Percentiles rank a stretch among this genome's conserved stretches.
phyloP scores from a whole-genome alignment of 352 stramenopile genomes.

The Globisporangium viniferum region DNA sequence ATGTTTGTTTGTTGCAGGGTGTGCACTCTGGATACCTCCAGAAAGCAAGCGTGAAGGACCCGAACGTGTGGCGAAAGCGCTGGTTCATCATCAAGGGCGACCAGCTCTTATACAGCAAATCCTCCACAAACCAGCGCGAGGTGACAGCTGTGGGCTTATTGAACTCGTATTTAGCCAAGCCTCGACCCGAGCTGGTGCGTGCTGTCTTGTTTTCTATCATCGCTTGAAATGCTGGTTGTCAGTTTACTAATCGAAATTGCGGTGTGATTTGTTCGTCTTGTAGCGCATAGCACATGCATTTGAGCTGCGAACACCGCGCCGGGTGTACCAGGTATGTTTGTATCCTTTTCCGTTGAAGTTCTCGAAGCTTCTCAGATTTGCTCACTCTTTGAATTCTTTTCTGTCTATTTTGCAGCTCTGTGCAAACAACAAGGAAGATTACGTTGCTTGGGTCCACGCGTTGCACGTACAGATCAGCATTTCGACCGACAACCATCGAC shows the following conservation, averaged over 20 bases:
- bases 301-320: conserved; percentile 67
- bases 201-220: neutral
- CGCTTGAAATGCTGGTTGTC: neutral
- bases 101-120: conserved; percentile 85
- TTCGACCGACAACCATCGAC: conserved; percentile 70
- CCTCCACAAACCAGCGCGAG: conserved; percentile 74
- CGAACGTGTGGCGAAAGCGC: conserved; percentile 77
- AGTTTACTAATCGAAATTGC: neutral
- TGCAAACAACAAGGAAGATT: conserved; percentile 73
- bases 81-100: conserved; percentile 89
- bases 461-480: conserved; percentile 80
- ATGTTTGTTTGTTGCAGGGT: conserved; percentile 27
- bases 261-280: conserved; percentile 1
- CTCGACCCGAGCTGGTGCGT: conserved; percentile 62
- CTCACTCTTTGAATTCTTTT: neutral
- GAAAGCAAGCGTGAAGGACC: conserved; percentile 75
- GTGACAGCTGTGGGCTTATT: conserved; percentile 80
- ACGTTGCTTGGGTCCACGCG: conserved; percentile 79
- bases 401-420: conserved; percentile 41
- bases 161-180: conserved; percentile 69
- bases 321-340: conserved; percentile 59
- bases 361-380: neutral
- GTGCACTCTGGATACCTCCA: conserved; percentile 78
- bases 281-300: conserved; percentile 75
- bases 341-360: neutral